These are phyloP conservation scores for Microstroma glucosiphilum DNA, from an alignment of 1,284 basidiomycete genomes.

Conservation along the genomic window DNA sequence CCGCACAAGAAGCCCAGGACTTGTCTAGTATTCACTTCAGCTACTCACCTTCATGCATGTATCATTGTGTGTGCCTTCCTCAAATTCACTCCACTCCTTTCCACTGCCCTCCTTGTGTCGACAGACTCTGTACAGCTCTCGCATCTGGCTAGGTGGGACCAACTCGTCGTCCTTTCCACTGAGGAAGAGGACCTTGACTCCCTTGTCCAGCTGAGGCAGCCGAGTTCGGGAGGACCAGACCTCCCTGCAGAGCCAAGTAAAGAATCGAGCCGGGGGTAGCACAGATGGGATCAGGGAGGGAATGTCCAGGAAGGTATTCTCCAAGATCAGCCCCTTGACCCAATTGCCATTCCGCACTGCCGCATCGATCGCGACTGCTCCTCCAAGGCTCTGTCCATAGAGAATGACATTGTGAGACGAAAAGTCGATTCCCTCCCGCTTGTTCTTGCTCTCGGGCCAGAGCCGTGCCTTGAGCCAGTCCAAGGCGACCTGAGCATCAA, in stretches of 20 bases:
- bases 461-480: constrained; percentile 60
- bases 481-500: constrained; percentile 68
- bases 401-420: constrained; percentile 53
- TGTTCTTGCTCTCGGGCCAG: constrained; percentile 26
- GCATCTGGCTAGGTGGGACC: constrained; percentile 80
- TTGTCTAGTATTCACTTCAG: too few species aligned
- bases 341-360: constrained; percentile 68
- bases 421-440: constrained; percentile 60
- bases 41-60: constrained; percentile 36
- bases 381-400: constrained; percentile 92
- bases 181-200: constrained; percentile 65
- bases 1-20: too few species aligned
- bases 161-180: constrained; percentile 73
- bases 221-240: not conserved
- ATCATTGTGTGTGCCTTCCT: constrained; percentile 61
- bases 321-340: constrained; percentile 71
- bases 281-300: constrained; percentile 60
- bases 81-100: constrained; percentile 55
- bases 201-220: not conserved
- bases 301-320: constrained; percentile 60
- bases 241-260: constrained; percentile 68
- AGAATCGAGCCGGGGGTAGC: constrained; percentile 68
- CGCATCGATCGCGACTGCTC: constrained; percentile 86
- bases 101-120: constrained; percentile 50
- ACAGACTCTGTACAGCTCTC: constrained; percentile 62